Evolutionary conservation across 2,329 filamentous ascomycete genomes (phyloP), one percentile per base, ranked within the genome.

Genomic region (Tolypocladium amazonense): DNA sequence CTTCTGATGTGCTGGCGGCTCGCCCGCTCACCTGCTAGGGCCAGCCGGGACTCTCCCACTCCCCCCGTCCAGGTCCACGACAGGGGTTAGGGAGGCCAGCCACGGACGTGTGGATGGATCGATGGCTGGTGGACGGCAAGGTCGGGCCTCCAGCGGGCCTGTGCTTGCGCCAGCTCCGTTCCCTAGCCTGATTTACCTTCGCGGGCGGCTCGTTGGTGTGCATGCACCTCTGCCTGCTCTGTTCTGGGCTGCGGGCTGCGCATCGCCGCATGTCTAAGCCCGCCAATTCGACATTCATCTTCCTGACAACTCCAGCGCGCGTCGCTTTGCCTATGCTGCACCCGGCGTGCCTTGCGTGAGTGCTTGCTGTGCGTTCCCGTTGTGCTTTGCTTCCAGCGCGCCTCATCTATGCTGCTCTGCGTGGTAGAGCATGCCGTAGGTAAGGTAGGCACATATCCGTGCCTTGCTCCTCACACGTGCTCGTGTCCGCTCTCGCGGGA

Each of bases 1-100:
- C 15, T 23, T 53, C 8, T 63, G 66, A 43, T 56, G 52, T 55
- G 57, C 52, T 59, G 50, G 50, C 57, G 38, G 56, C 33, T 39
- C 43, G 37, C 47, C 54, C 35, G 54, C 33, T 39, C 43, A 25
- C 47, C 54, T 23, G 54, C 50, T 14, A 35, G 30, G 9, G 50
- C 50, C 30, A n/a, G 50, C 50, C 30, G 50, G 50, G 50, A 30
- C 30, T 27, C 25, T 53, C 27, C 27, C 27, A 53, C 50, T n/a
- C 45, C 23, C 45, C 23, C 45, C 27, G 47, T 9, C 47, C 47
- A 33, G 25, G 25, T 4, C 50, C 50, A 12, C 9, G 30, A 35
- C 50, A 53, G 50, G 50, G 50, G 50, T 27, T n/a, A n/a, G n/a
- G n/a, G n/a, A 3, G 50, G 30, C 7, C 15, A 2, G 47, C 27